Base-by-base conservation (phyloP, 257 asterid species). In the Capsicum baccatum region DNA sequence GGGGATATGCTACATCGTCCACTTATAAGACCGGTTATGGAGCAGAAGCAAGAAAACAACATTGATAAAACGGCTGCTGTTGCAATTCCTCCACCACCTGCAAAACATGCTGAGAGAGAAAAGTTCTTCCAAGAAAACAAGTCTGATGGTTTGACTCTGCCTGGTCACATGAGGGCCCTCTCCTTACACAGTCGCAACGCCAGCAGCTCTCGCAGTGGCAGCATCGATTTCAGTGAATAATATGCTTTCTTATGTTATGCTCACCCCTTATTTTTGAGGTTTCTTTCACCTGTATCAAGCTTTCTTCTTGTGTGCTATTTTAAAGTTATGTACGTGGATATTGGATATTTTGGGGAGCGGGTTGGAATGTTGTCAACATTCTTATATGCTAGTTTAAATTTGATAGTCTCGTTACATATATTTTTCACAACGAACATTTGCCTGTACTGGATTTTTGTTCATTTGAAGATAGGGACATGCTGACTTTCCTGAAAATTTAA, bases 61-160 rank as follows among this genome's bases (percentile, higher is more conserved):
- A 37, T 89, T 71, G 89, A 87, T 87, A 91, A 59, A 87, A 74
- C 89, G 9, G 85, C 88, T 6, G 85, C 88, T 6, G 98, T 89
- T 21, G 63, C 91, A 74, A 89, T 94, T 88, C 98, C 99, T 67
- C 98, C 98, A 2, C 99, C 99, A 56, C 99, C 99, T 6, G 94
- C 99, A 64, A 96, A 93, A 84, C 97, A 92, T 35, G 91, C 89
- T 17, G 99, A 96, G 91, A 90, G 99, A 66, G 97, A 96, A 84
- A 94, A 85, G 84, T 94, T 94, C 88, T 96, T 96, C 85, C 93
- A 92, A 86, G 97, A 92, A 81, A 93, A 92, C 19, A 94, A 91
- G 87, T 63, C 83, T 17, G 98, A 94, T 62, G 91, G 92, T 42
- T 83, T 91, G 21, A 60, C 91, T 48, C 89, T 92, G 33, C 85